These are phyloP conservation scores for Zoysia japonica DNA, from an alignment of 176 grass and related monocot genomes.

Conservation along the genomic window DNA sequence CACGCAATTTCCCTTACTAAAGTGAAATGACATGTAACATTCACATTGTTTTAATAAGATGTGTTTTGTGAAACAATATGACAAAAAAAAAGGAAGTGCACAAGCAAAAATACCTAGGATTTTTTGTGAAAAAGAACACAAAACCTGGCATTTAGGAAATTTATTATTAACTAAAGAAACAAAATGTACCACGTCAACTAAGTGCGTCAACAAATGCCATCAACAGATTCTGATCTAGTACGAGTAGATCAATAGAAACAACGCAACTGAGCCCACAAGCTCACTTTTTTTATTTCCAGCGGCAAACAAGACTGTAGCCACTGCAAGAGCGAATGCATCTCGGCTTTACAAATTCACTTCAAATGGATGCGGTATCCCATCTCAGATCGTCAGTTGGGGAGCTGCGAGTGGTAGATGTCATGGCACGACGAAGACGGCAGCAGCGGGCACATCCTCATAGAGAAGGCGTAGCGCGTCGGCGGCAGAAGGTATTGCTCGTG, in stretches of 20 bases:
- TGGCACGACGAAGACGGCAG: slow-evolving; percentile 61
- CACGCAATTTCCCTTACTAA: no score
- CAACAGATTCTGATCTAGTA: not conserved
- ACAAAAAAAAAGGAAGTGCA: no score
- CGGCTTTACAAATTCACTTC: not conserved
- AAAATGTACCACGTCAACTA: not conserved
- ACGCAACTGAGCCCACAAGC: not conserved
- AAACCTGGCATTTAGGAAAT: no score
- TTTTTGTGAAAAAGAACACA: no score
- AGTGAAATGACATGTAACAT: no score
- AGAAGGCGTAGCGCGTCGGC: slow-evolving; percentile 66
- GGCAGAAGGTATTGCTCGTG: slow-evolving; percentile 74
- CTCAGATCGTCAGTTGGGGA: slow-evolving; percentile 32
- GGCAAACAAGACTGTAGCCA: not conserved
- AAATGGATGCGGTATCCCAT: no score
- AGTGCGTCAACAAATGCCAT: not conserved
- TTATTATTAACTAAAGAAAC: no score
- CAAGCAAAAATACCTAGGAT: no score
- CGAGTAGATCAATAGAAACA: not conserved
- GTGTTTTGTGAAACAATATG: no score
- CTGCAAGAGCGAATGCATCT: not conserved
- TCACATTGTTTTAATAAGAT: no score
- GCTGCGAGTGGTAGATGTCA: slow-evolving; percentile 67
- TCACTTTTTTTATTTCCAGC: slow-evolving; percentile 1
- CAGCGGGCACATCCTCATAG: slow-evolving; percentile 59